phyloP scores from a whole-genome alignment of 345 rosid genomes.

The Syzygium grande region DNA sequence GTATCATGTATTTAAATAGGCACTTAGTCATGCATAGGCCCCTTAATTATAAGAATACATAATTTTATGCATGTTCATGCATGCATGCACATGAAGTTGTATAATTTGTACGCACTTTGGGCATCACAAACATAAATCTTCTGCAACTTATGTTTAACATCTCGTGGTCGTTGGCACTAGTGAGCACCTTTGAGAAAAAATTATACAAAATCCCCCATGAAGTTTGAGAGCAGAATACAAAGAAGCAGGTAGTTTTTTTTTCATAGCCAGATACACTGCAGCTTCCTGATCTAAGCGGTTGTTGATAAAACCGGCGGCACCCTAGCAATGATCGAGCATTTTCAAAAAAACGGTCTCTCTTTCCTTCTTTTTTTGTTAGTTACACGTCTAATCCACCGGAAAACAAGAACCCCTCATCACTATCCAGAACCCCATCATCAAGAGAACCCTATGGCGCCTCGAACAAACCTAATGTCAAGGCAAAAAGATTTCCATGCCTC shows the following conservation, averaged over 20 bases:
- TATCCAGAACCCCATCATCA: neutral
- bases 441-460: neutral
- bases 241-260: neutral
- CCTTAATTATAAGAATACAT: neutral
- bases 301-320: neutral
- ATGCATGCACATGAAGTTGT: neutral
- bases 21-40: neutral
- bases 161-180: no score
- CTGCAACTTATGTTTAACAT: no score
- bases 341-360: no score
- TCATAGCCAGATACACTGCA: neutral
- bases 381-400: neutral
- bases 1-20: neutral
- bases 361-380: neutral
- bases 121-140: no score
- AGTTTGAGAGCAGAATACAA: neutral
- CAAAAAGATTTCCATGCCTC: neutral
- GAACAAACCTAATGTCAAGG: neutral
- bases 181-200: accelerated
- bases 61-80: neutral
- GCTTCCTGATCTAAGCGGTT: neutral
- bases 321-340: neutral
- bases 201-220: accelerated
- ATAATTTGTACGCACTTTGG: neutral
- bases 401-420: neutral